Evolutionary conservation across 2,329 filamentous ascomycete genomes (phyloP).

Genomic region (Onygena corvina): DNA sequence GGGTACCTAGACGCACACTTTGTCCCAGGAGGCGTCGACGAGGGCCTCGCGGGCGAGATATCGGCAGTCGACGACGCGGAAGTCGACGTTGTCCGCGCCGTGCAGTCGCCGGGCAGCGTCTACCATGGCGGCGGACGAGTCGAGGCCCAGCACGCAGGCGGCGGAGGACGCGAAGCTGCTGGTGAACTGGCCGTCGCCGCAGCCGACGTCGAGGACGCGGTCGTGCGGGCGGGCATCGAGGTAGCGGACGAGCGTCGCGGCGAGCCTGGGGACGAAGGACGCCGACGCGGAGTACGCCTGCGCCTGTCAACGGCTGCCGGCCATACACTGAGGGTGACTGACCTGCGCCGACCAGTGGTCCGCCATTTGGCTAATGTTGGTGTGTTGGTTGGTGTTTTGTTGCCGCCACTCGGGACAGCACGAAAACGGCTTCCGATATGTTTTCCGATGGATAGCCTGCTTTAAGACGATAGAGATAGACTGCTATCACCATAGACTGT

Average conservation of each 20-base stretch:
- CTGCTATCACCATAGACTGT: background rate
- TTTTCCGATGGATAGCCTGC: too few relatives aligned
- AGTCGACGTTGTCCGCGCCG: slow-evolving; percentile 21
- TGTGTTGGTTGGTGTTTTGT: too few relatives aligned
- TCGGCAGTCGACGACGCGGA: slow-evolving; percentile 27
- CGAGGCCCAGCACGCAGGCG: slow-evolving; percentile 45
- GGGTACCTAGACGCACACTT: slow-evolving; percentile 34
- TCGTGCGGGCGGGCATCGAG: slow-evolving; percentile 49
- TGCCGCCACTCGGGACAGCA: too few relatives aligned
- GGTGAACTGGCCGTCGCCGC: slow-evolving; percentile 52
- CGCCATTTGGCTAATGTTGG: too few relatives aligned
- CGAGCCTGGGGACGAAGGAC: slow-evolving; percentile 52
- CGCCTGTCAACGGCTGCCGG: background rate
- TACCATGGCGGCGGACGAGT: slow-evolving; percentile 50
- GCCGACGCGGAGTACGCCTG: slow-evolving; percentile 51
- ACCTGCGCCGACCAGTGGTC: slow-evolving; percentile 33
- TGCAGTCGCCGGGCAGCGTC: slow-evolving; percentile 36
- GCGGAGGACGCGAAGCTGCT: slow-evolving; percentile 42
- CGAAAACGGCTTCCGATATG: too few relatives aligned
- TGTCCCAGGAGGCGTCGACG: slow-evolving; percentile 32
- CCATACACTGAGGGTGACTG: slow-evolving; percentile 5
- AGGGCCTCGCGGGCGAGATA: slow-evolving; percentile 21
- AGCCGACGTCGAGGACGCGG: slow-evolving; percentile 50
- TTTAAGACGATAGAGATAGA: background rate
- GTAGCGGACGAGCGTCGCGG: slow-evolving; percentile 47